Conservation (phyloP, 108 stramenopile genomes). For the Nannochloropsis oceanica region DNA sequence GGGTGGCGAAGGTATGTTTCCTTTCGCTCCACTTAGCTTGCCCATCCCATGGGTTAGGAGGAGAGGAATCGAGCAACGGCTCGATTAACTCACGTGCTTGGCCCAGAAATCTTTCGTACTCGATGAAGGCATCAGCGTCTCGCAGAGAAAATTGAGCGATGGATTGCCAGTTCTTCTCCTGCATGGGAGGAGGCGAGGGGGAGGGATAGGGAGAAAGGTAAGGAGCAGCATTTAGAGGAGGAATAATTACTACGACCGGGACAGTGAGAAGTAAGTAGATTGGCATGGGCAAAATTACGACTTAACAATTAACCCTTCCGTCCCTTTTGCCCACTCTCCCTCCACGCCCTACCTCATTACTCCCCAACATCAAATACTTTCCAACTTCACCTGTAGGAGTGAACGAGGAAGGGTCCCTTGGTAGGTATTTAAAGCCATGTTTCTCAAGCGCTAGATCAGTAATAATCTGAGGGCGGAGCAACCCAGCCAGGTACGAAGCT, state of each 20-base stretch:
- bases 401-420: constrained; percentile 17
- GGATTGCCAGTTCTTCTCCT: not conserved
- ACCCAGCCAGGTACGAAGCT: constrained; percentile 29
- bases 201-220: no score
- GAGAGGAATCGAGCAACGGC: constrained; percentile 17
- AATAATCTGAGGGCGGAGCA: constrained; percentile 29
- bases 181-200: not conserved
- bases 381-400: constrained; percentile 9
- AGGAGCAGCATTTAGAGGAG: no score
- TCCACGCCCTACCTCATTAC: no score
- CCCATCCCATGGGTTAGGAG: not conserved
- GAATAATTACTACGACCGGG: no score
- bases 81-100: not conserved
- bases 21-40: not conserved
- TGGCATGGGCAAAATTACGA: no score
- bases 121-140: constrained; percentile 19
- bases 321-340: no score
- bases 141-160: constrained; percentile 19
- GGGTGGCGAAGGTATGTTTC: not conserved
- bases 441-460: constrained; percentile 18
- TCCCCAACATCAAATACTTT: constrained; percentile 9
- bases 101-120: constrained; percentile 16
- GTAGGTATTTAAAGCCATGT: constrained; percentile 10
- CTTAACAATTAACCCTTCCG: no score
- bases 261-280: no score